phyloP scores from a whole-genome alignment of 306 rosid species.

The Phaseolus lunatus region DNA sequence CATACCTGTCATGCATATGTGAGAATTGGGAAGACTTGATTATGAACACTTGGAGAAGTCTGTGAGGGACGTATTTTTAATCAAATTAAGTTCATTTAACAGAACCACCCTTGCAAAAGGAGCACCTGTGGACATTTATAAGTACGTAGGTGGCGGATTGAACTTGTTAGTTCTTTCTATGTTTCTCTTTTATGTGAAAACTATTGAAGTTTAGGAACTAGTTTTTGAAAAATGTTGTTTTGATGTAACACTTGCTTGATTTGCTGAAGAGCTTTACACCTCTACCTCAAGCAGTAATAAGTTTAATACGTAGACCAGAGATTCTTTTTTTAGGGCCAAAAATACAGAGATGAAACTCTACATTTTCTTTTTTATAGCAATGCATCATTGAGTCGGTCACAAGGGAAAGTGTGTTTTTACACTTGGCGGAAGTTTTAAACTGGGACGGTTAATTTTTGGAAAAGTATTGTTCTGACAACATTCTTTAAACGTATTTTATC shows the following conservation, averaged over 20 bases:
- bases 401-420: background rate
- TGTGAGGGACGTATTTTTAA: background rate
- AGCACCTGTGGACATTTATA: background rate
- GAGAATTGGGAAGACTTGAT: background rate
- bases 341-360: background rate
- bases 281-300: background rate
- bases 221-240: background rate
- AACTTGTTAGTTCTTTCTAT: background rate
- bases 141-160: background rate
- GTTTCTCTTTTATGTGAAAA: background rate
- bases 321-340: background rate
- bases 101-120: background rate
- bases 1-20: too few relatives aligned
- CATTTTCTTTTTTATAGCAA: background rate
- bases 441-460: too few relatives aligned
- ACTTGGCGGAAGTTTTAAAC: background rate
- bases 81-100: constrained; percentile 5
- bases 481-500: too few relatives aligned
- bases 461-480: too few relatives aligned
- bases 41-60: background rate
- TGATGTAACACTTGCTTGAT: background rate
- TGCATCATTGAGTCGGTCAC: background rate
- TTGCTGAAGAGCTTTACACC: background rate
- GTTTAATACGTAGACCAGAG: background rate
- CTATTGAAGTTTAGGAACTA: background rate